phyloP scores from a whole-genome alignment of 805 yeast species.

The Phaffomyces antillensis region DNA sequence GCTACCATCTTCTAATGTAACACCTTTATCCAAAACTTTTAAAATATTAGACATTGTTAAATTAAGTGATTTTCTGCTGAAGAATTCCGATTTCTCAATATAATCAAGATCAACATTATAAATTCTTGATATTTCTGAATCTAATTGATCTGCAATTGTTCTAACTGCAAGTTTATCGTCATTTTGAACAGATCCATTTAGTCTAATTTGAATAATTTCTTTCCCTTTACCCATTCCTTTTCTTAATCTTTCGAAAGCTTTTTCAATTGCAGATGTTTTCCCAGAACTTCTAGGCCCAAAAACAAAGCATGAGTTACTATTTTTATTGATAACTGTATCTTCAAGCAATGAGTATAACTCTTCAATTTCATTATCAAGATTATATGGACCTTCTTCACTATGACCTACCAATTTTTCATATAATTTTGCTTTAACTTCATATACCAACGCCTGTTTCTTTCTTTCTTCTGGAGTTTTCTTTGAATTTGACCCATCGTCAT shows the following conservation, averaged over 20 bases:
- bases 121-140: slow-evolving; percentile 32
- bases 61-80: slow-evolving; percentile 47
- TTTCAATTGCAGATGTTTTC: slow-evolving; percentile 56
- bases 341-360: slow-evolving; percentile 54
- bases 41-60: slow-evolving; percentile 58
- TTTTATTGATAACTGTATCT: slow-evolving; percentile 57
- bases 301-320: slow-evolving; percentile 74
- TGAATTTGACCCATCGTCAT: not conserved
- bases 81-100: slow-evolving; percentile 22
- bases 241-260: slow-evolving; percentile 34
- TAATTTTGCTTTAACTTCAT: slow-evolving; percentile 11
- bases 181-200: slow-evolving; percentile 65
- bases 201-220: slow-evolving; percentile 52
- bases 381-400: slow-evolving; percentile 22
- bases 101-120: slow-evolving; percentile 22
- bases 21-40: slow-evolving; percentile 39
- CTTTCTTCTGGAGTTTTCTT: not conserved
- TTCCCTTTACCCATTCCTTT: slow-evolving; percentile 31
- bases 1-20: slow-evolving; percentile 6
- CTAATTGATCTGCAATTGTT: slow-evolving; percentile 81
- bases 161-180: slow-evolving; percentile 77
- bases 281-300: slow-evolving; percentile 81
- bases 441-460: not conserved
- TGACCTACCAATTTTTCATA: slow-evolving; percentile 24
- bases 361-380: slow-evolving; percentile 29